Evolutionary conservation across 2,329 filamentous ascomycete species (phyloP).

Genomic region (Neopestalotiopsis sp.): DNA sequence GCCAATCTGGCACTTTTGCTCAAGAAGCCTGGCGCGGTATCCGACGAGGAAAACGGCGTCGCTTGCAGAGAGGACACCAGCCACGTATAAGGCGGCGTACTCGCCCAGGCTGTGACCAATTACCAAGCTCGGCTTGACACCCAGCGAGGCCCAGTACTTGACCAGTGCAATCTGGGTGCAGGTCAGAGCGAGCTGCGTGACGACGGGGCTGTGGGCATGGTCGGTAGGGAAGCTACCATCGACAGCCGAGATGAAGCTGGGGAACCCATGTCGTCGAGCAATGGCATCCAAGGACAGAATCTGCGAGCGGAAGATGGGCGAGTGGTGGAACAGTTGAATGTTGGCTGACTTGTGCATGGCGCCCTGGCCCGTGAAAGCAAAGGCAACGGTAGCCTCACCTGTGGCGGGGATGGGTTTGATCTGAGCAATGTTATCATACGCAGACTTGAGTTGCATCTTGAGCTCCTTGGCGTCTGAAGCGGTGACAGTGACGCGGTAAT

Average conservation of each 20-base stretch:
- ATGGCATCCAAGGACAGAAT: conserved; percentile 39
- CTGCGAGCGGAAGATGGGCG: conserved; percentile 37
- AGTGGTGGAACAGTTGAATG: conserved; percentile 38
- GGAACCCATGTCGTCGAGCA: conserved; percentile 38
- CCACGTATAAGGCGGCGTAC: conserved; percentile 63
- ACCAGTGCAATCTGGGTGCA: conserved; percentile 43
- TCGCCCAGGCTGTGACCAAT: conserved; percentile 61
- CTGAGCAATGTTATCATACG: conserved; percentile 21
- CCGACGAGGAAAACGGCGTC: conserved; percentile 67
- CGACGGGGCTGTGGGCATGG: conserved; percentile 39
- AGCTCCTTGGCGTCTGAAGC: conserved; percentile 29
- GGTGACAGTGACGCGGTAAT: conserved; percentile 33
- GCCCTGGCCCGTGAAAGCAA: conserved; percentile 53
- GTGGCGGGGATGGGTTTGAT: conserved; percentile 28
- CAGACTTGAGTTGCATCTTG: conserved; percentile 24
- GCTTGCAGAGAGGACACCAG: conserved; percentile 62
- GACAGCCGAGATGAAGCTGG: conserved; percentile 46
- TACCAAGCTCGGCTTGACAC: conserved; percentile 44
- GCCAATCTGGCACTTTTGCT: conserved; percentile 54
- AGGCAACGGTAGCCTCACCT: conserved; percentile 34
- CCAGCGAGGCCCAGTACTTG: conserved; percentile 41
- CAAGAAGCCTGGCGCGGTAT: conserved; percentile 57
- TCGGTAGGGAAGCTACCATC: conserved; percentile 45
- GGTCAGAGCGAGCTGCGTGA: conserved; percentile 39
- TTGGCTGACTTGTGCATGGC: conserved; percentile 36